Percentiles rank a stretch among this genome's conserved stretches.
phyloP scores from a whole-genome alignment of 305 asterid species.

The Rubia occidens region DNA sequence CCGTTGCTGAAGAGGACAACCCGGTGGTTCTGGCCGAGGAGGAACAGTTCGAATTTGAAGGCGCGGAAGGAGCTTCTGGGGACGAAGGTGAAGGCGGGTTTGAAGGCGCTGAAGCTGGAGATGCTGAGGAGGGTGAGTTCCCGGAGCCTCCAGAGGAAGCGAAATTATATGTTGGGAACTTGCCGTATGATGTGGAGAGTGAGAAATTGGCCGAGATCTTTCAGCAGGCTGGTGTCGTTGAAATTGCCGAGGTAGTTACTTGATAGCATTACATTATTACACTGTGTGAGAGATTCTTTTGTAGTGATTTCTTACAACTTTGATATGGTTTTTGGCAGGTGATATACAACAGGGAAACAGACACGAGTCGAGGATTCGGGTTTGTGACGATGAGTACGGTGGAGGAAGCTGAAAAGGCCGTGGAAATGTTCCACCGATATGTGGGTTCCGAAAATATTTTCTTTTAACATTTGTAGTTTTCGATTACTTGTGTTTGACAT shows the following conservation, averaged over 20 bases:
- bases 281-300: constrained; percentile 7
- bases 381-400: constrained; percentile 84
- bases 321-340: constrained; percentile 39
- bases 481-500: not conserved
- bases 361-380: constrained; percentile 77
- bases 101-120: constrained; percentile 18
- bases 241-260: constrained; percentile 54
- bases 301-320: not conserved
- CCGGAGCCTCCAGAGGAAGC: constrained; percentile 69
- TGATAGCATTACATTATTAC: not conserved
- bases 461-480: not conserved
- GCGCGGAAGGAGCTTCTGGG: constrained; percentile 23
- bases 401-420: constrained; percentile 88
- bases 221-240: constrained; percentile 72
- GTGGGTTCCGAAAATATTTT: constrained; percentile 39
- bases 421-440: constrained; percentile 58
- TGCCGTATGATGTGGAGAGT: constrained; percentile 67
- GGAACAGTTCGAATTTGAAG: constrained; percentile 15
- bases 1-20: constrained; percentile 43
- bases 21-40: constrained; percentile 37
- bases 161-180: constrained; percentile 75
- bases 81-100: constrained; percentile 12
- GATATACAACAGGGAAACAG: constrained; percentile 66
- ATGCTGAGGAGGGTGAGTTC: constrained; percentile 22
- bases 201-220: constrained; percentile 60